A percentile compares a stretch with the other conserved stretches of the same genome.
Conservation (phyloP, 352 stramenopile genomes). For the Pythium periplocum region DNA sequence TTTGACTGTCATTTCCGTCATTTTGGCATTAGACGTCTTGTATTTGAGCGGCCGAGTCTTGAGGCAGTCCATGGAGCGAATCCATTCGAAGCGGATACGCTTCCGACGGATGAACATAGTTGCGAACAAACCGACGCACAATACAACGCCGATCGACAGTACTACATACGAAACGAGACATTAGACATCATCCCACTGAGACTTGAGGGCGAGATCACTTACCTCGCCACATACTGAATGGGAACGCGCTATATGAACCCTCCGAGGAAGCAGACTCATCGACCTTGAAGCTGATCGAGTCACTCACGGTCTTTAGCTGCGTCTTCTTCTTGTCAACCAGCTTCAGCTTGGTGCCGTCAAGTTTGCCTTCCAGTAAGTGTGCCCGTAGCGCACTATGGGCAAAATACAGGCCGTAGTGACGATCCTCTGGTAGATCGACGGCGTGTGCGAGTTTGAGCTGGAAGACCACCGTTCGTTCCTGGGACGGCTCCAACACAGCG, state of each 20-base stretch:
- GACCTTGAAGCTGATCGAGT: conserved; percentile 22
- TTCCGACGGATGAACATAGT: conserved; percentile 50
- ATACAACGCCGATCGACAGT: conserved; percentile 39
- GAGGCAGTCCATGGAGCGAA: conserved; percentile 7
- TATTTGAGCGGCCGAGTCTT: conserved; percentile 6
- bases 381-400: conserved; percentile 52
- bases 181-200: not conserved
- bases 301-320: conserved; percentile 17
- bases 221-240: conserved; percentile 55
- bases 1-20: not conserved
- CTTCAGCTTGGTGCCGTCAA: conserved; percentile 33
- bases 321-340: conserved; percentile 19
- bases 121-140: conserved; percentile 40
- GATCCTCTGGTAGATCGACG: conserved; percentile 12
- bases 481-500: not conserved
- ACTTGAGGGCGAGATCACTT: not conserved
- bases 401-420: conserved; percentile 49
- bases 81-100: conserved; percentile 21
- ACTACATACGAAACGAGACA: conserved; percentile 19
- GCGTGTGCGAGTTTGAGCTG: conserved; percentile 11
- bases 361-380: conserved; percentile 40
- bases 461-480: conserved; percentile 5
- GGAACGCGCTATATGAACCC: conserved; percentile 31
- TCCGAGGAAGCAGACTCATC: conserved; percentile 16
- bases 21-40: conserved; percentile 8